Evolutionary conservation across 2,329 filamentous ascomycete genomes (phyloP).

Genomic region (Aspergillus amoenus): DNA sequence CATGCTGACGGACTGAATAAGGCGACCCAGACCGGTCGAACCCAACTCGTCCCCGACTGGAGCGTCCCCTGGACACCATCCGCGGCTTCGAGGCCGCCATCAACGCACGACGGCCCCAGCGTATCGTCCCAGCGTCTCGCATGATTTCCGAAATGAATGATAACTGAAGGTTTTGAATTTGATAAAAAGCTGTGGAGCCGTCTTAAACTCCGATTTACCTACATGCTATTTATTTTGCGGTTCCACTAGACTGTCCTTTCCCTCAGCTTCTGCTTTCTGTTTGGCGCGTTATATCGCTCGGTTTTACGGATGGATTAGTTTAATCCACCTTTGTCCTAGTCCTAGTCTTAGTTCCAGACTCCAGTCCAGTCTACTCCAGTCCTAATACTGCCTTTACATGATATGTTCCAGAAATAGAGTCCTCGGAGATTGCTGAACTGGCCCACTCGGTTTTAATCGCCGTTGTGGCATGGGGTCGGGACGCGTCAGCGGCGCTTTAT

Average conservation of each 20-base stretch:
- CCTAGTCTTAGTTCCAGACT: too few species aligned
- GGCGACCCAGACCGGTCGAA: conserved; percentile 89
- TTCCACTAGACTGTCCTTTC: neutral
- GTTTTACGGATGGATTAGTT: too few species aligned
- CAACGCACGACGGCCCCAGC: conserved; percentile 56
- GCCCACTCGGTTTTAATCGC: neutral
- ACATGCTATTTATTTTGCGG: neutral
- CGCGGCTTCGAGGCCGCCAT: conserved; percentile 86
- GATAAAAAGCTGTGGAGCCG: neutral
- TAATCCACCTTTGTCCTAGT: neutral
- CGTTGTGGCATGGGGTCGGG: neutral
- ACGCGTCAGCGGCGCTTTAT: conserved; percentile 10
- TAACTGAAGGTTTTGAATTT: too few species aligned
- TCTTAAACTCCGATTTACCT: too few species aligned
- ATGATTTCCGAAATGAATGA: neutral
- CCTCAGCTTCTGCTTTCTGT: neutral
- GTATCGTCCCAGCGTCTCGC: conserved; percentile 29
- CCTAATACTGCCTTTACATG: too few species aligned
- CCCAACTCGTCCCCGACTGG: conserved; percentile 80
- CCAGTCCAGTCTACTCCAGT: too few species aligned
- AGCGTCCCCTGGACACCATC: conserved; percentile 89
- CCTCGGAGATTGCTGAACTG: conserved; percentile 1
- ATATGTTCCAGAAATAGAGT: conserved; percentile 7
- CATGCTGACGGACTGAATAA: conserved; percentile 35
- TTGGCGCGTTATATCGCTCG: neutral